A percentile compares a stretch with the other conserved stretches of the same genome.
Conservation (phyloP, 148 eudicot genomes). For the Camellia japonica region DNA sequence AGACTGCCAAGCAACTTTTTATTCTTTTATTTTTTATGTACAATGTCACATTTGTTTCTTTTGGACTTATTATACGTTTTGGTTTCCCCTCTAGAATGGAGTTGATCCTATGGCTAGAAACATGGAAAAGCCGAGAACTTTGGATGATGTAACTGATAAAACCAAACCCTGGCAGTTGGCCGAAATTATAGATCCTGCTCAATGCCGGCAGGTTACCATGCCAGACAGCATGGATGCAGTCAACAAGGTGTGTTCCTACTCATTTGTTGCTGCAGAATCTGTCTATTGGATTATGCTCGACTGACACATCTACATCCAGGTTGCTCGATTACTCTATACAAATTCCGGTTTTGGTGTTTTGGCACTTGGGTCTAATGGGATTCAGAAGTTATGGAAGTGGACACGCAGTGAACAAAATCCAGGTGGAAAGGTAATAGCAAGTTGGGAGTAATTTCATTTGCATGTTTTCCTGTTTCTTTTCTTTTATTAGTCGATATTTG, state of each 20-base stretch:
- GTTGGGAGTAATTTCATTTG: neutral
- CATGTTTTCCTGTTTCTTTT: neutral
- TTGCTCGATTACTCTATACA: slow-evolving; percentile 82
- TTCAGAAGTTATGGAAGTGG: slow-evolving; percentile 89
- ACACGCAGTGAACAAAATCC: slow-evolving; percentile 76
- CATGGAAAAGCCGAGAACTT: slow-evolving; percentile 66
- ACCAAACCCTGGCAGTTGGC: slow-evolving; percentile 76
- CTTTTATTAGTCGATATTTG: neutral
- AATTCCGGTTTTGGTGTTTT: slow-evolving; percentile 78
- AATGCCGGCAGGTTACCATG: slow-evolving; percentile 74
- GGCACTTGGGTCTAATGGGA: slow-evolving; percentile 72
- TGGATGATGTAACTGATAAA: slow-evolving; percentile 71
- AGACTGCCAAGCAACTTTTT: no score
- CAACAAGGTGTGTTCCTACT: slow-evolving; percentile 49
- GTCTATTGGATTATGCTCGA: neutral
- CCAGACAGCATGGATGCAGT: slow-evolving; percentile 66
- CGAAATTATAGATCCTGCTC: slow-evolving; percentile 73
- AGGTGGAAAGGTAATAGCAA: slow-evolving; percentile 62
- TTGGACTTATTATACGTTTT: slow-evolving; percentile 3
- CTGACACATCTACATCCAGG: slow-evolving; percentile 33
- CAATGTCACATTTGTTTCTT: slow-evolving; percentile 9
- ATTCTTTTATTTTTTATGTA: neutral
- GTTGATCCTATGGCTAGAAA: slow-evolving; percentile 57
- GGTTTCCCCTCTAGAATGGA: slow-evolving; percentile 48
- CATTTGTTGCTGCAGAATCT: slow-evolving; percentile 2